Conservation (phyloP, 225 moss, liverwort and hornwort genomes). For the Physcomitrium patens region DNA sequence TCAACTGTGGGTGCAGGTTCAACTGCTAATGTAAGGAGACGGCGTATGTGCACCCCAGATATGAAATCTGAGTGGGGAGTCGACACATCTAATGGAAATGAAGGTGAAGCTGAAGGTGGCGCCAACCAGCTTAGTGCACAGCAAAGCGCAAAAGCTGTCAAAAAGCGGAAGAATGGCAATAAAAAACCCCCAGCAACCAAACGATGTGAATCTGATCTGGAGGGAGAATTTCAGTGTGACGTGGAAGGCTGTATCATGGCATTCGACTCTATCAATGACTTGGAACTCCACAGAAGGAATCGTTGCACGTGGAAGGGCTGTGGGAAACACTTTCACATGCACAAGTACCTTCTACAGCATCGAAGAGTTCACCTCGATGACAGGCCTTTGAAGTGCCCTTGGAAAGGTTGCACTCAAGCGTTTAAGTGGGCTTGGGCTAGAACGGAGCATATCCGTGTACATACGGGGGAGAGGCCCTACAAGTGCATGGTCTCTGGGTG, state of each 20-base stretch:
- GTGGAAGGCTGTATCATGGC: constrained; percentile 95
- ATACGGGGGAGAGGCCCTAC: constrained; percentile 93
- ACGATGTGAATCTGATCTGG: constrained; percentile 44
- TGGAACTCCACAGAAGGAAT: constrained; percentile 85
- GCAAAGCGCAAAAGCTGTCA: constrained; percentile 33
- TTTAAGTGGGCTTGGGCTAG: constrained; percentile 99
- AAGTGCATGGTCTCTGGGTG: constrained; percentile 76
- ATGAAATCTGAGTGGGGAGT: constrained; percentile 40
- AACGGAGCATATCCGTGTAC: constrained; percentile 94
- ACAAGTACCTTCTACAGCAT: constrained; percentile 93
- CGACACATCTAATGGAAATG: constrained; percentile 39
- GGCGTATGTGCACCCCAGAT: constrained; percentile 53
- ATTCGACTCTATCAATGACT: constrained; percentile 75
- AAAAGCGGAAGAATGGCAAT: constrained; percentile 44
- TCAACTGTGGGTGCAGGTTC: constrained; percentile 45
- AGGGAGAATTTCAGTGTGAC: constrained; percentile 90
- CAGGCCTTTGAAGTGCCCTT: constrained; percentile 90
- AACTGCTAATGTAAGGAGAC: constrained; percentile 53
- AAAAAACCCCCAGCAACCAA: constrained; percentile 32
- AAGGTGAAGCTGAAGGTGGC: constrained; percentile 28
- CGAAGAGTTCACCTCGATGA: constrained; percentile 92
- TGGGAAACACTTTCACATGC: constrained; percentile 92
- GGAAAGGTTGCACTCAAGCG: constrained; percentile 78
- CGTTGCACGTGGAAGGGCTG: constrained; percentile 95
- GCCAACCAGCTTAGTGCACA: constrained; percentile 30